Conservation (phyloP, 1,284 basidiomycete species). For the Cryptococcus jaspeensis region DNA sequence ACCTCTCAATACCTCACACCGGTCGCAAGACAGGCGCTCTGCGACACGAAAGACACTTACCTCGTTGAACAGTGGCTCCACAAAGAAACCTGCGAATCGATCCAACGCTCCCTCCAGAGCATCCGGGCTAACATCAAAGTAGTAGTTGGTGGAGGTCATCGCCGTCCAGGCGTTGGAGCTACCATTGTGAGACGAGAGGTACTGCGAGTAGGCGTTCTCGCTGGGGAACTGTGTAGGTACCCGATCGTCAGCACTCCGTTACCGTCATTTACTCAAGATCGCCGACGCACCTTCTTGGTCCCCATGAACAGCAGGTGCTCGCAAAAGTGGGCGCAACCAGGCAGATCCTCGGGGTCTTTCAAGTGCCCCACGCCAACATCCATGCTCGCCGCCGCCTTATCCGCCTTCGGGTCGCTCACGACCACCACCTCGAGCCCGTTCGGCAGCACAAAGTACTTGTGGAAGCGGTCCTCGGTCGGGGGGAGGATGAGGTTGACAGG, state of each 20-base stretch:
- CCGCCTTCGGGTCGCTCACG: conserved; percentile 81
- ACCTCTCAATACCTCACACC: background rate
- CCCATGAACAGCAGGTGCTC: conserved; percentile 92
- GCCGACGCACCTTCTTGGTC: conserved; percentile 50
- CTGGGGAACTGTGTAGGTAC: conserved; percentile 64
- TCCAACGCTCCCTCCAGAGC: conserved; percentile 80
- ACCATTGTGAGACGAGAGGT: conserved; percentile 86
- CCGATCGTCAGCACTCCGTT: conserved; percentile 28
- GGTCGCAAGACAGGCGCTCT: background rate
- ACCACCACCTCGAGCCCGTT: conserved; percentile 87
- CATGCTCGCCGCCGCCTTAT: conserved; percentile 93
- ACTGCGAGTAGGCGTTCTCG: conserved; percentile 93
- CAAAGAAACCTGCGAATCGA: conserved; percentile 93
- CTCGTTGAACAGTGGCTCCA: conserved; percentile 79
- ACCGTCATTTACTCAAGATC: background rate
- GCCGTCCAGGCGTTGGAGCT: conserved; percentile 92
- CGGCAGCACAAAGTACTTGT: conserved; percentile 76
- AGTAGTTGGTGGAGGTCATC: conserved; percentile 81
- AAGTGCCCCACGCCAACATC: conserved; percentile 95
- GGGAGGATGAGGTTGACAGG: conserved; percentile 59
- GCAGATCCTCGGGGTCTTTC: conserved; percentile 76
- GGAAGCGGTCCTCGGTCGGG: conserved; percentile 69
- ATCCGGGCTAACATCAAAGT: conserved; percentile 84
- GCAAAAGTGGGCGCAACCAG: conserved; percentile 52
- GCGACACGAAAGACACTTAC: conserved; percentile 13